Evolutionary conservation across 495 filamentous ascomycete genomes (phyloP).

Genomic region (Staphylotrichum tortipilum): DNA sequence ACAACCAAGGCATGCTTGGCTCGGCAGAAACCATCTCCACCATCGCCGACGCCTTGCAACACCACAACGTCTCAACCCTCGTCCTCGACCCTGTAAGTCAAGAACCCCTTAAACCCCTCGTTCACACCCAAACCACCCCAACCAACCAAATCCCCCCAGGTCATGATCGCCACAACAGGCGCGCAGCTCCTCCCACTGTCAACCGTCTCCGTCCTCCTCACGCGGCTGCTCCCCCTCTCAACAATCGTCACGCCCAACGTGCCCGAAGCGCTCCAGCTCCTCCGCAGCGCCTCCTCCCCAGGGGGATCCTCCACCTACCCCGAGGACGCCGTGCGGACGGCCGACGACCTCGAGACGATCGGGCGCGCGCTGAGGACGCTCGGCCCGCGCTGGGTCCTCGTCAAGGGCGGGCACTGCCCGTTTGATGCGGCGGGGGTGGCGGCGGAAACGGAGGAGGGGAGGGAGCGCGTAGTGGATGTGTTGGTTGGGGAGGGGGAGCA

Average conservation of each 20-base stretch:
- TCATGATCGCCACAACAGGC: constrained; percentile 88
- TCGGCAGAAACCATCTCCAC: constrained; percentile 66
- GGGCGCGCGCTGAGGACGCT: constrained; percentile 56
- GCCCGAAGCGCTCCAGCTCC: constrained; percentile 71
- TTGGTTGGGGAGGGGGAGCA: constrained; percentile 43
- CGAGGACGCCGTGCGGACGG: constrained; percentile 39
- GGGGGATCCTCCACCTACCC: constrained; percentile 38
- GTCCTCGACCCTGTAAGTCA: constrained; percentile 74
- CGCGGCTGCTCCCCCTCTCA: constrained; percentile 62
- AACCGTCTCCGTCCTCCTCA: constrained; percentile 56
- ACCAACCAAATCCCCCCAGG: constrained; percentile 37
- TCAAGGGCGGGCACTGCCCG: constrained; percentile 92
- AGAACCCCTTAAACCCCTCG: neutral
- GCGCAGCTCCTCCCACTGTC: constrained; percentile 62
- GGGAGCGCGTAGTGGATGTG: constrained; percentile 62
- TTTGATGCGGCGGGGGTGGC: constrained; percentile 52
- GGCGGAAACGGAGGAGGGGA: constrained; percentile 48
- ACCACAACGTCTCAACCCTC: constrained; percentile 50
- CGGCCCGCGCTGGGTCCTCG: constrained; percentile 69
- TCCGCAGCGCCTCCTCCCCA: constrained; percentile 29
- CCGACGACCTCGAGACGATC: constrained; percentile 56
- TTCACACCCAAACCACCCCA: neutral
- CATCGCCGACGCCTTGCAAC: constrained; percentile 57
- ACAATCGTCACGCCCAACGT: constrained; percentile 87
- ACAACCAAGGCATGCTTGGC: constrained; percentile 71